A percentile compares a stretch with the other conserved stretches of the same genome.
phyloP scores from a whole-genome alignment of 163 green algal species.

The Volvox carteri region DNA sequence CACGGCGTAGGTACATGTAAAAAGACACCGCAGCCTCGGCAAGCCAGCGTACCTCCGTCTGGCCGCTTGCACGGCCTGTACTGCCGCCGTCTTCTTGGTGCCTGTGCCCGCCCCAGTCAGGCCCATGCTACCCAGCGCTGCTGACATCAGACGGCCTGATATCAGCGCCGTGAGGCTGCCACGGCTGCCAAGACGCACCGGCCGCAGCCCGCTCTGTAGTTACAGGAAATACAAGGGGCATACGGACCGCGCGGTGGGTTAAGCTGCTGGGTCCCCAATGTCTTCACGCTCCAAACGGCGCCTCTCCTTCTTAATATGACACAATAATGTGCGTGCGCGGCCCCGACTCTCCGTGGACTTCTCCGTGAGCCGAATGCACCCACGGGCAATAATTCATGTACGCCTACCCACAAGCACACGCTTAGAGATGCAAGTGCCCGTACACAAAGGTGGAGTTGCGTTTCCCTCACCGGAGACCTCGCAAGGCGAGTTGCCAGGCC shows the following conservation, averaged over 20 bases:
- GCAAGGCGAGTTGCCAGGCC: conserved; percentile 11
- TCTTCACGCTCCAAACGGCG: too few relatives aligned
- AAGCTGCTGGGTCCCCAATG: too few relatives aligned
- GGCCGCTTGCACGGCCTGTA: conserved; percentile 43
- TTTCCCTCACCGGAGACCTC: conserved; percentile 25
- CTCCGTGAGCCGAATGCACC: too few relatives aligned
- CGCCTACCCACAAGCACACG: background rate
- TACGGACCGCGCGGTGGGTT: too few relatives aligned
- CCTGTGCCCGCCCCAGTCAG: background rate
- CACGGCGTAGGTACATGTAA: too few relatives aligned
- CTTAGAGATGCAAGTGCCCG: too few relatives aligned
- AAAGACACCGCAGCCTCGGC: too few relatives aligned
- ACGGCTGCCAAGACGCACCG: background rate
- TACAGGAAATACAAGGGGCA: background rate
- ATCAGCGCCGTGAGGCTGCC: background rate
- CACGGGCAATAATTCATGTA: too few relatives aligned
- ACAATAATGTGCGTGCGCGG: too few relatives aligned
- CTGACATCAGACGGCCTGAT: conserved; percentile 12
- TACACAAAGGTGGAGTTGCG: too few relatives aligned
- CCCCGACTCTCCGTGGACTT: too few relatives aligned
- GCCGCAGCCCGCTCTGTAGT: conserved; percentile 2
- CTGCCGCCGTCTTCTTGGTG: conserved; percentile 12
- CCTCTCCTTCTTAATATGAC: too few relatives aligned
- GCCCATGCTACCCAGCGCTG: conserved; percentile 42
- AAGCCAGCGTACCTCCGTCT: conserved; percentile 18